Conservation (phyloP, 257 asterid species). For the Solanum peruvianum region DNA sequence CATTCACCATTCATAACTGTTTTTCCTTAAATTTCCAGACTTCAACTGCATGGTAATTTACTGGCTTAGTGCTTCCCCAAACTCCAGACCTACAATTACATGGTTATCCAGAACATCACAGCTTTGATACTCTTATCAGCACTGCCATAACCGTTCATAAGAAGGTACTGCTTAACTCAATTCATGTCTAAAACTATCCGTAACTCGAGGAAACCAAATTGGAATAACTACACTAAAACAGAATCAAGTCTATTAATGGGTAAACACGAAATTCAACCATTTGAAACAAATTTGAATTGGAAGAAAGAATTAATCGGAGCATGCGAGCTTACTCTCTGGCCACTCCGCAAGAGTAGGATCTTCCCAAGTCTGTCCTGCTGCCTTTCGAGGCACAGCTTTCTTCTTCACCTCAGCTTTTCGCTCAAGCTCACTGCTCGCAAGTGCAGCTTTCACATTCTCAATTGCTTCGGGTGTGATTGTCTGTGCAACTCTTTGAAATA, state of each 20-base stretch:
- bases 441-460: constrained; percentile 88
- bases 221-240: background rate
- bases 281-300: background rate
- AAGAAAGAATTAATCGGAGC: background rate
- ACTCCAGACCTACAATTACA: background rate
- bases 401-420: constrained; percentile 89
- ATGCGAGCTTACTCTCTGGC: constrained; percentile 71
- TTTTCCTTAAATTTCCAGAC: background rate
- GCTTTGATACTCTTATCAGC: background rate
- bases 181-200: background rate
- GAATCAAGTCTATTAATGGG: background rate
- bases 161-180: background rate
- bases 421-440: constrained; percentile 81
- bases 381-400: constrained; percentile 88
- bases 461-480: background rate
- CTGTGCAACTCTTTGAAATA: background rate
- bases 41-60: background rate
- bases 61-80: background rate
- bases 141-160: background rate
- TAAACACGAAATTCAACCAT: background rate
- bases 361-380: constrained; percentile 57
- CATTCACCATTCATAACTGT: background rate
- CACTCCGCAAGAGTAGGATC: constrained; percentile 94
- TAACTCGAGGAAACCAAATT: background rate
- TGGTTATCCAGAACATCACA: background rate